These are phyloP conservation scores for Capniomyces stellatus DNA, from an alignment of 371 early-diverging fungal genomes.

Conservation along the genomic window DNA sequence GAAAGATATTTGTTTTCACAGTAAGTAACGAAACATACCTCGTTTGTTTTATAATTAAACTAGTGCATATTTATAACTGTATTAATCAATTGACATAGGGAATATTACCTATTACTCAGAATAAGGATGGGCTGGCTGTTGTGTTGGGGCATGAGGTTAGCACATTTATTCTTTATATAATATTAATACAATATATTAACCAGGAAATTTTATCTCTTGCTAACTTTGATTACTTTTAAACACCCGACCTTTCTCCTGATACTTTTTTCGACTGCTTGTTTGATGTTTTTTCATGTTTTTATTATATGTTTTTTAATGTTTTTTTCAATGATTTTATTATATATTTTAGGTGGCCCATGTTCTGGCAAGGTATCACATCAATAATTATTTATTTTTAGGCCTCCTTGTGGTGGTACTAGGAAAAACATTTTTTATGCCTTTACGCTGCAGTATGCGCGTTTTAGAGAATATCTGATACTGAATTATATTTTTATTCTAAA, in stretches of 20 bases:
- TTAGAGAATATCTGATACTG: constrained; percentile 19
- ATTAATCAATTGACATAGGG: constrained; percentile 19
- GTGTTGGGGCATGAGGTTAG: constrained; percentile 71
- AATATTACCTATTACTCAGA: constrained; percentile 54
- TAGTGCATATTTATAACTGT: neutral
- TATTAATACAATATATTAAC: too few species aligned
- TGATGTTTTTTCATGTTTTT: too few species aligned
- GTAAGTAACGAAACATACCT: constrained; percentile 12
- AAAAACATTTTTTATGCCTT: too few species aligned
- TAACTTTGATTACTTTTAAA: too few species aligned
- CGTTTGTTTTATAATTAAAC: constrained; percentile 4
- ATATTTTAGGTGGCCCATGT: constrained; percentile 8
- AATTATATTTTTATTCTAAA: constrained; percentile 42
- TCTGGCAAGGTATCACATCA: neutral
- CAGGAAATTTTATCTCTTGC: too few species aligned
- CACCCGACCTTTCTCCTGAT: too few species aligned
- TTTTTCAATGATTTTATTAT: neutral
- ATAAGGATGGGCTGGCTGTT: constrained; percentile 83
- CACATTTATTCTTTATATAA: neutral
- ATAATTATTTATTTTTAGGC: neutral
- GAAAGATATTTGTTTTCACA: constrained; percentile 88
- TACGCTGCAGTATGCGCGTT: too few species aligned
- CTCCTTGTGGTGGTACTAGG: too few species aligned
- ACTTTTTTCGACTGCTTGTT: too few species aligned
- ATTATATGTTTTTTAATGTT: constrained; percentile 4